Evolutionary conservation across 768 basidiomycete genomes (phyloP).

Genomic region (Amylocystis lapponica): DNA sequence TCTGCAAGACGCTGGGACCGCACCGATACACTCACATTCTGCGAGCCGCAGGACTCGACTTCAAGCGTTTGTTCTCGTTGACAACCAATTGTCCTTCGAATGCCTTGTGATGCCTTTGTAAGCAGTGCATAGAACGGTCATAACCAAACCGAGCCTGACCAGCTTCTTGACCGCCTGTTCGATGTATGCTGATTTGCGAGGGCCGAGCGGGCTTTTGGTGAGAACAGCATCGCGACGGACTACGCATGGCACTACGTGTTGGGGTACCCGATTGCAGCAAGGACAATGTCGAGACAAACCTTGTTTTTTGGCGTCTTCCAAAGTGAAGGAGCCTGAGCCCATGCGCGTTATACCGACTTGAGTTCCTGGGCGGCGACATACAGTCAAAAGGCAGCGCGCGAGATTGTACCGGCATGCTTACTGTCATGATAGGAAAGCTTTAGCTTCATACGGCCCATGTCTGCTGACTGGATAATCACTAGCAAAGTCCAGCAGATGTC

Average conservation of each 20-base stretch:
- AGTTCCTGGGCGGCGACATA: no score
- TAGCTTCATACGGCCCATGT: no score
- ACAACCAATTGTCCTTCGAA: not conserved
- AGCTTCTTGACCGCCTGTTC: not conserved
- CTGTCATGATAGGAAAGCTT: no score
- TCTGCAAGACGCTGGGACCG: no score
- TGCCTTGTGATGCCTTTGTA: not conserved
- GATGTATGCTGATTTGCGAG: not conserved
- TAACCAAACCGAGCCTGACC: not conserved
- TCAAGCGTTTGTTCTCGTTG: not conserved
- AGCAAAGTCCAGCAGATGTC: no score
- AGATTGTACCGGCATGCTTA: no score
- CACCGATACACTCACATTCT: not conserved
- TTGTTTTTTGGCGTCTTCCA: not conserved
- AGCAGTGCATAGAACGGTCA: no score
- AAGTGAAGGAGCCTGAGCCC: slow-evolving; percentile 6
- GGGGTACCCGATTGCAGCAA: not conserved
- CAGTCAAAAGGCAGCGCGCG: no score
- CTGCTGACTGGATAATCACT: no score
- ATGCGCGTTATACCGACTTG: not conserved
- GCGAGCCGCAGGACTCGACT: not conserved
- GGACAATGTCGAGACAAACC: not conserved
- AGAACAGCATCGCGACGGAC: not conserved
- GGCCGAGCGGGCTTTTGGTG: not conserved
- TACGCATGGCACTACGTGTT: not conserved